Evolutionary conservation across 805 yeast species (phyloP), one percentile per base, ranked within the genome.

Genomic region (Wickerhamiella siamensis): DNA sequence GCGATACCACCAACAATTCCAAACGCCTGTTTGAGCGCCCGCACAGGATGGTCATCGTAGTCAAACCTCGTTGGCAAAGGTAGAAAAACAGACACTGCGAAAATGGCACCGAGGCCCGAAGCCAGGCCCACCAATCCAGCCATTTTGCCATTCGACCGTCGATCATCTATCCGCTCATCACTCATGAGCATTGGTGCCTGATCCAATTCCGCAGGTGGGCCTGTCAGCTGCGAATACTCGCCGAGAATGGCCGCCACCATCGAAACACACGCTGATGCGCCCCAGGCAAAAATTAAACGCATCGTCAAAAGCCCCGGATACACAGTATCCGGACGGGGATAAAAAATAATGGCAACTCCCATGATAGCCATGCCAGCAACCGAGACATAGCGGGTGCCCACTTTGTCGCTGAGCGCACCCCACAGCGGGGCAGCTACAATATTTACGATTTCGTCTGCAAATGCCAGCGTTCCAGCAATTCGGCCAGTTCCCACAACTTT

Each of bases 21-120:
- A 24, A 64, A 79, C 1, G 83, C 59, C 14, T 55, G 49, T 46
- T 65, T 64, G 42, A 78, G 54, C 1, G 76, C 70, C 4, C 51
- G 56, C 5, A 70, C 68, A 15, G 74, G 68, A 12, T 51, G 43
- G 38, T 59, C 62, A 9, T 51, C 47, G 16, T 59, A 52, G 10
- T 69, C 71, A 43, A 74, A 61, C 44, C 57, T 62, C 1, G 71
- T 66, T 0, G 84, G 83, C 17, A 79, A 57, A 12, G 83, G 70
- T 17, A 79, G 56, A 33, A 74, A 67, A 33, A 67, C 57, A 1
- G 70, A 53, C 1, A 77, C 83, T 0, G 83, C 67, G 45, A 75
- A 70, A 1, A 79, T 67, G 1, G 84, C 86, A 38, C 86, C 86
- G 15, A 74, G 53, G 0, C 84, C 84, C 15, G 80, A 66, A 38